A percentile compares a stretch with the other conserved stretches of the same genome.
Evolutionary conservation across 202 grass and related monocot species (phyloP).

Genomic region (Sporobolus alterniflorus): DNA sequence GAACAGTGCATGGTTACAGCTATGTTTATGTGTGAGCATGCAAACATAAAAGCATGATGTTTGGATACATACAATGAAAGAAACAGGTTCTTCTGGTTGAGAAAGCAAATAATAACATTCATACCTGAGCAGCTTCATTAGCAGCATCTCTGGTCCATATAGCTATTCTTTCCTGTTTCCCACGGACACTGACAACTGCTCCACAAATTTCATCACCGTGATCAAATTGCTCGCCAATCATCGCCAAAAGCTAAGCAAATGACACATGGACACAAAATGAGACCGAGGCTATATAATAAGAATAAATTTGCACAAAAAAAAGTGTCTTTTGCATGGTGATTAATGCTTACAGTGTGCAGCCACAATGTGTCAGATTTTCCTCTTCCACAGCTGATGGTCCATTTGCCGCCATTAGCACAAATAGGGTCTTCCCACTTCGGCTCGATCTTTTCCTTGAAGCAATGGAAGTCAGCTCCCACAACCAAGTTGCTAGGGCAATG

Average conservation of each 20-base stretch:
- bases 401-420: constrained; percentile 93
- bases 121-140: constrained; percentile 94
- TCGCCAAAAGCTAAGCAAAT: constrained; percentile 64
- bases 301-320: constrained; percentile 8
- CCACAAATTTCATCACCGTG: constrained; percentile 96
- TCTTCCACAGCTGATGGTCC: constrained; percentile 83
- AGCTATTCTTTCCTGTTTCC: constrained; percentile 84
- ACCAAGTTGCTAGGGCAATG: constrained; percentile 81
- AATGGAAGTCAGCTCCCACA: constrained; percentile 79
- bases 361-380: constrained; percentile 85
- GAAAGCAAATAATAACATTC: constrained; percentile 1
- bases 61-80: background rate
- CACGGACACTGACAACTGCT: constrained; percentile 77
- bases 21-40: background rate
- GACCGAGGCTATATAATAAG: no score
- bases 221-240: constrained; percentile 97
- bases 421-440: constrained; percentile 99
- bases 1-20: background rate
- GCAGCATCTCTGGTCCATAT: constrained; percentile 93
- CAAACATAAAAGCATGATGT: background rate
- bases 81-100: background rate
- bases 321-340: background rate
- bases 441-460: constrained; percentile 93
- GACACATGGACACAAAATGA: no score
- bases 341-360: constrained; percentile 83